These are phyloP conservation scores for Calonectria pteridis DNA, from an alignment of 2,329 filamentous ascomycete species.

Conservation along the genomic window DNA sequence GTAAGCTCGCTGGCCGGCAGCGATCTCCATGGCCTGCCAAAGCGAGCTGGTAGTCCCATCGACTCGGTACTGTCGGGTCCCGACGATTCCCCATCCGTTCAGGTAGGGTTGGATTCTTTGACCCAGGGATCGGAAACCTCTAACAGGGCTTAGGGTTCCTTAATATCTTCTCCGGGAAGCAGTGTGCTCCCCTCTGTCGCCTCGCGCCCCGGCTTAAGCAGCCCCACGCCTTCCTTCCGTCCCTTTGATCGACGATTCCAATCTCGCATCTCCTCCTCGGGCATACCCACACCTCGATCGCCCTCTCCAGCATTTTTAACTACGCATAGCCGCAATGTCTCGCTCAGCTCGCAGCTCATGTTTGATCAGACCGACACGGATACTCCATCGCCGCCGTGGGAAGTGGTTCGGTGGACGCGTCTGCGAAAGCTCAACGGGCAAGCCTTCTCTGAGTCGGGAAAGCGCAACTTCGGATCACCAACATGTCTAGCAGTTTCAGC, in stretches of 20 bases:
- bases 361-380: constrained; percentile 75
- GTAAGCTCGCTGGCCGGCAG: constrained; percentile 64
- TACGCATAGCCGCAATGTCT: constrained; percentile 85
- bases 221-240: constrained; percentile 85
- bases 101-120: constrained; percentile 64
- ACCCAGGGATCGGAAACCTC: constrained; percentile 8
- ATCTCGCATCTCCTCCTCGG: constrained; percentile 77
- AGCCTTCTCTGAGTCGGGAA: constrained; percentile 92
- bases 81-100: constrained; percentile 87
- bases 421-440: constrained; percentile 90
- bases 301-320: constrained; percentile 82
- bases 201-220: constrained; percentile 73
- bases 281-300: constrained; percentile 71
- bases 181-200: constrained; percentile 78
- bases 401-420: constrained; percentile 96
- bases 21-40: constrained; percentile 62
- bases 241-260: constrained; percentile 97
- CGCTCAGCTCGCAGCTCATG: constrained; percentile 78
- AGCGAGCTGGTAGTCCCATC: constrained; percentile 74
- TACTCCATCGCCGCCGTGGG: constrained; percentile 87
- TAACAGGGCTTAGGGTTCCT: constrained; percentile 65
- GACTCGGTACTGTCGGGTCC: constrained; percentile 79
- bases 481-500: constrained; percentile 92
- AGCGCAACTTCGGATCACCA: constrained; percentile 90
- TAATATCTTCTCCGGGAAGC: constrained; percentile 77